Evolutionary conservation across 495 filamentous ascomycete genomes (phyloP).

Genomic region (Delitschia confertaspora): DNA sequence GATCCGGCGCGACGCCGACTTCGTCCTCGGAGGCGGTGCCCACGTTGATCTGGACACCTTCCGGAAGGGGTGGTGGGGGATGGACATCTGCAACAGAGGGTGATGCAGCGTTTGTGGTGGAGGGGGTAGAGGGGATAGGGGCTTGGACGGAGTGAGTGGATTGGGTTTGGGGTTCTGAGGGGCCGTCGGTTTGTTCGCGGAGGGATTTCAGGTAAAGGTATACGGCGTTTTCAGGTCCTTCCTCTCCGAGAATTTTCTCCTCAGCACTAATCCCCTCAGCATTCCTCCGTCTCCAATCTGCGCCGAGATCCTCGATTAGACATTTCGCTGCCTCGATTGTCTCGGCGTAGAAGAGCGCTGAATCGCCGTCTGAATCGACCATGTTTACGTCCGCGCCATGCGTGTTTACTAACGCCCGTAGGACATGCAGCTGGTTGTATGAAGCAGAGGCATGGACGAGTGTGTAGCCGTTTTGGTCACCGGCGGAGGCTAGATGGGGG

Average conservation of each 20-base stretch:
- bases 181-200: constrained; percentile 24
- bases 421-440: constrained; percentile 75
- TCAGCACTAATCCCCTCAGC: constrained; percentile 35
- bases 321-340: constrained; percentile 62
- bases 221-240: constrained; percentile 31
- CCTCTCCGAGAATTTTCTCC: constrained; percentile 41
- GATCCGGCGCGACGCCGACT: constrained; percentile 33
- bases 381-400: constrained; percentile 72
- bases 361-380: constrained; percentile 81
- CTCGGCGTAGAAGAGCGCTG: constrained; percentile 79
- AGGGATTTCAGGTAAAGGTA: constrained; percentile 10
- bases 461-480: constrained; percentile 53
- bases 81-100: constrained; percentile 18
- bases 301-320: constrained; percentile 71
- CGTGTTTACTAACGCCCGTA: constrained; percentile 66
- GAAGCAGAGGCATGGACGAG: constrained; percentile 86
- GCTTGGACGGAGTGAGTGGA: no score
- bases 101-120: not conserved
- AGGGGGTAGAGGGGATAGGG: no score
- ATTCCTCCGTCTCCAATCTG: constrained; percentile 41
- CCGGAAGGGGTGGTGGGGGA: constrained; percentile 34
- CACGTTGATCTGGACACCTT: constrained; percentile 33
- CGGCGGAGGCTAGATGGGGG: constrained; percentile 30
- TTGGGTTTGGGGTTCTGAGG: no score
- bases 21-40: constrained; percentile 31